Percentiles rank a stretch among this genome's conserved stretches.
These are phyloP conservation scores for Lecanicillium sp. DNA, from an alignment of 2,329 filamentous ascomycete species.

Conservation along the genomic window DNA sequence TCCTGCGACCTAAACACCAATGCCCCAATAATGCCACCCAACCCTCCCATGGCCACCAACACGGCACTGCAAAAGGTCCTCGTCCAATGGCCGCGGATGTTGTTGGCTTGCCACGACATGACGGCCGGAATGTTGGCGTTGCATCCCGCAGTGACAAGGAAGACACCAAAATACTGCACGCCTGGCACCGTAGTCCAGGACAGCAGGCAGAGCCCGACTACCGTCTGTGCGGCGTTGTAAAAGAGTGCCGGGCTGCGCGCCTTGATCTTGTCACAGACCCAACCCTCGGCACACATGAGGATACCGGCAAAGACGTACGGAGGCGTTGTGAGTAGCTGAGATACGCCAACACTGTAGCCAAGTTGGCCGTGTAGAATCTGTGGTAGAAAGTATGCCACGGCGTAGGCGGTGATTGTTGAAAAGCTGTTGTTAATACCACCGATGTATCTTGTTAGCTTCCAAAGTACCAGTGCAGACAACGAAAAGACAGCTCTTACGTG, in stretches of 20 bases:
- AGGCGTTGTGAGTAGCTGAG: constrained; percentile 10
- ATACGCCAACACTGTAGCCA: constrained; percentile 6
- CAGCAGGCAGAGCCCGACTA: constrained; percentile 7
- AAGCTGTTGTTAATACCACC: not conserved
- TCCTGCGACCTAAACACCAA: constrained; percentile 11
- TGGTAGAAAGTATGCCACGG: constrained; percentile 6
- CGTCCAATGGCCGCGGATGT: constrained; percentile 13
- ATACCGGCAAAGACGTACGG: constrained; percentile 12
- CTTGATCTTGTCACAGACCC: constrained; percentile 9
- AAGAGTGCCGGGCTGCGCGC: constrained; percentile 6
- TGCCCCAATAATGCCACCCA: constrained; percentile 11
- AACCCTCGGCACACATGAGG: constrained; percentile 8
- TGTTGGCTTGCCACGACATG: constrained; percentile 12
- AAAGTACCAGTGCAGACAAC: no score
- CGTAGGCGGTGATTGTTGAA: constrained; percentile 3
- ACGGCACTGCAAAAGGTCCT: constrained; percentile 11
- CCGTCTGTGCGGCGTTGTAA: constrained; percentile 3
- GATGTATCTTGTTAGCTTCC: no score
- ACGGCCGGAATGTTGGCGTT: constrained; percentile 6
- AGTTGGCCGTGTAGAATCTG: constrained; percentile 5
- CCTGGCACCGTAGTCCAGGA: not conserved
- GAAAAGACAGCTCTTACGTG: not conserved
- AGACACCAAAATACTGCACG: no score
- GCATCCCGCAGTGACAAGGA: not conserved
- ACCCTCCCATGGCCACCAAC: constrained; percentile 10